phyloP scores from a whole-genome alignment of 1,139 yeast species.

The Lizanozyma gosingica region DNA sequence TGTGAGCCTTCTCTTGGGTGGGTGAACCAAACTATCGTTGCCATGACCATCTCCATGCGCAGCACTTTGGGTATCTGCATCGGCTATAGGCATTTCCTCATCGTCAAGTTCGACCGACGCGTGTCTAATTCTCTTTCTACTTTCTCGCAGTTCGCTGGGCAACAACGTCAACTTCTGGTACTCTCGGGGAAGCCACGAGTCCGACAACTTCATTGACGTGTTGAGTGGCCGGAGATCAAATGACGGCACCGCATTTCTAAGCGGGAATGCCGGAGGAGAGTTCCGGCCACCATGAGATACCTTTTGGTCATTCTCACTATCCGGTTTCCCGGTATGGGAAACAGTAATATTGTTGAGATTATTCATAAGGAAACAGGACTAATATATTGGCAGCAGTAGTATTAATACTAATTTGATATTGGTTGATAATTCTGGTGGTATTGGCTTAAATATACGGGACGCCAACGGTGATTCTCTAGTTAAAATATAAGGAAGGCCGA shows the following conservation, averaged over 20 bases:
- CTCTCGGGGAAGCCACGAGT: conserved; percentile 5
- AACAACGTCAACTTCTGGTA: conserved; percentile 1
- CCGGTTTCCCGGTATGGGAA: too few relatives aligned
- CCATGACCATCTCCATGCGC: not conserved
- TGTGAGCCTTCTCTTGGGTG: conserved; percentile 1
- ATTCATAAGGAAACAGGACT: too few relatives aligned
- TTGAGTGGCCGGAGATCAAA: conserved; percentile 3
- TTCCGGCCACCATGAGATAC: too few relatives aligned
- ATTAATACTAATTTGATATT: too few relatives aligned
- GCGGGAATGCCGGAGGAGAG: conserved; percentile 1
- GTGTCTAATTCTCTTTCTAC: not conserved
- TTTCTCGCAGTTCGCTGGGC: conserved; percentile 6
- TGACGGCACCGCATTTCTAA: not conserved
- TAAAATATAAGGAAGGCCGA: too few relatives aligned
- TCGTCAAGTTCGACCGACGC: not conserved
- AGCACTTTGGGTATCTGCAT: not conserved
- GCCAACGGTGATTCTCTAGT: too few relatives aligned
- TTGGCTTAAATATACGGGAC: too few relatives aligned
- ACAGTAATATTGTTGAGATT: too few relatives aligned
- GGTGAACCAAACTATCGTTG: not conserved
- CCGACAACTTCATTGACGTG: conserved; percentile 7
- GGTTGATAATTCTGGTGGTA: too few relatives aligned
- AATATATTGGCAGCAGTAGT: too few relatives aligned
- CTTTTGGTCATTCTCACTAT: too few relatives aligned
- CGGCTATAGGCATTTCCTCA: not conserved